Base-by-base conservation (phyloP, 78 protist genomes). In the Pigoraptor vietnamica region DNA sequence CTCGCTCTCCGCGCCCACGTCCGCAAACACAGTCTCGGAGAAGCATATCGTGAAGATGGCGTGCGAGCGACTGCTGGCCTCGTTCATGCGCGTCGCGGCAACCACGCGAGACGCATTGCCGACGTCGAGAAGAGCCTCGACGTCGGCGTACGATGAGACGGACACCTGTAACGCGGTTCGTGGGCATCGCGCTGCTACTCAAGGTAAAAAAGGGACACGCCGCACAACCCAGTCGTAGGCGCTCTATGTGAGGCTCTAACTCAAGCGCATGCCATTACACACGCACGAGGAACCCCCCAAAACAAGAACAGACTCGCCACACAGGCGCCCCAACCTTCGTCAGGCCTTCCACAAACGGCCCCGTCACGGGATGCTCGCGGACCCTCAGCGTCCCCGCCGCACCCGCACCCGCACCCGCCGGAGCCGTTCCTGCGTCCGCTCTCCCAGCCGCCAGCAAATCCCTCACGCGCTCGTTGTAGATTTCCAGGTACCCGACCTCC, bases 321-420 rank as follows among this genome's bases (percentile, higher is more conserved):
- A n/a, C n/a, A n/a, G n/a, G n/a, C n/a, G n/a, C n/a, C 14, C 67
- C 67, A 6, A 48, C 67, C 67, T 48, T 48, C 35, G 96, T 87
- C 24, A 97, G 92, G 55, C 92, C 96, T 40, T 95, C 98, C 1
- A 97, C 98, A n/a, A 94, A 95, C 35, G 96, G 96, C 19, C 98
- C 98, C 24, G 93, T 93, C 90, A 92, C 48, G 19, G 98, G 97
- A 48, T 97, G 93, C 91, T 95, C 94, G n/a, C 98, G 90, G 21
- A 97, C 96, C 37, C 91, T 87, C 6, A 93, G 90, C 38, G 0
- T 39, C 24, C 1, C 1, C 6, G 23, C 34, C 1, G 36, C 34
- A 0, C 10, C 34, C 0, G 9, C 37, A 24, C 2, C n/a, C n/a
- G n/a, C n/a, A n/a, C n/a, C n/a, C n/a, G n/a, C n/a, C n/a, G n/a